These are phyloP conservation scores for Arxiozyma bovina DNA, from an alignment of 1,139 yeast species.

Conservation along the genomic window DNA sequence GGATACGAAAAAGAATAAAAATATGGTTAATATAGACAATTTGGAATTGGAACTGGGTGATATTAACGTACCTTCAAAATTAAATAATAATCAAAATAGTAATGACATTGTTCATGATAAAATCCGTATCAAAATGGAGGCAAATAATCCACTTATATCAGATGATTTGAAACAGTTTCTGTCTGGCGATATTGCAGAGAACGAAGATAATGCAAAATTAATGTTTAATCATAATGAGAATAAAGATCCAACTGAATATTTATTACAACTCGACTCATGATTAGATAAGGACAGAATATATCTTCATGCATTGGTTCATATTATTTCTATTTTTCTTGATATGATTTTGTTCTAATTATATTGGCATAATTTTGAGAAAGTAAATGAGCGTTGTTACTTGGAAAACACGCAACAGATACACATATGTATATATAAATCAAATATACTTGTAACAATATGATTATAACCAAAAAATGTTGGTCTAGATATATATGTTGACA, in stretches of 20 bases:
- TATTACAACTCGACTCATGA: constrained; percentile 23
- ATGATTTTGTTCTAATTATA: no score
- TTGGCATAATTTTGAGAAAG: no score
- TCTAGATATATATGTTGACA: no score
- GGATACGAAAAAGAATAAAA: not conserved
- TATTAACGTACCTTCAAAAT: not conserved
- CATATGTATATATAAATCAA: not conserved
- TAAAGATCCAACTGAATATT: constrained; percentile 23
- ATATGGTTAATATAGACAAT: not conserved
- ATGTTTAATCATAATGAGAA: constrained; percentile 14
- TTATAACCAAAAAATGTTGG: not conserved
- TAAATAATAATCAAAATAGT: not conserved
- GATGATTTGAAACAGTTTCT: constrained; percentile 28
- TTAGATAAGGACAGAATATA: not conserved
- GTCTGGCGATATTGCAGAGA: constrained; percentile 27
- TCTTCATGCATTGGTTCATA: not conserved
- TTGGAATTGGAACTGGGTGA: not conserved
- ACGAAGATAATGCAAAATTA: constrained; percentile 28
- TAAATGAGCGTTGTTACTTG: not conserved
- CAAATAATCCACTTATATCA: constrained; percentile 3
- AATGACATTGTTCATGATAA: not conserved
- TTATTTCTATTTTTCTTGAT: not conserved
- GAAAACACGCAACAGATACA: not conserved
- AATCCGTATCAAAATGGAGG: not conserved
- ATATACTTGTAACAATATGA: not conserved